A percentile compares a stretch with the other conserved stretches of the same genome.
These are phyloP conservation scores for Plasmodium sp. DNA, from an alignment of 169 alveolate species.

Conservation along the genomic window DNA sequence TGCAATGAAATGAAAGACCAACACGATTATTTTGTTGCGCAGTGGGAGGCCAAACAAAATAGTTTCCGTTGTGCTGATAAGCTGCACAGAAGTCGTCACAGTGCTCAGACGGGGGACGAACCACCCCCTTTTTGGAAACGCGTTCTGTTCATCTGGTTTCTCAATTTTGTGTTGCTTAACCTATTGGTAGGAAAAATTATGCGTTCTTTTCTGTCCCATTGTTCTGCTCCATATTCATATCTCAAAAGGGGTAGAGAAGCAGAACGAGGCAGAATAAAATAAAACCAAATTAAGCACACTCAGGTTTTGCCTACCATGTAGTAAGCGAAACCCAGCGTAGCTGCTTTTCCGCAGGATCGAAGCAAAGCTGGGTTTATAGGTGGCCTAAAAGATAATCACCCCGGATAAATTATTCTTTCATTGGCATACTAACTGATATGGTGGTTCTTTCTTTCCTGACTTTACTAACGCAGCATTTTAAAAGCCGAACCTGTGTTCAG, in stretches of 20 bases:
- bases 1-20: neutral
- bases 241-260: neutral
- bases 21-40: neutral
- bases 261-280: neutral
- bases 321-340: neutral
- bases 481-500: neutral
- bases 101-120: neutral
- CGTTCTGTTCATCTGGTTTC: neutral
- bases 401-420: neutral
- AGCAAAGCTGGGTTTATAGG: neutral
- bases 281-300: neutral
- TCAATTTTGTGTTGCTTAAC: neutral
- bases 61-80: neutral
- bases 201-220: neutral
- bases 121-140: neutral
- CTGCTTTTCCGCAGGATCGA: neutral
- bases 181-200: neutral
- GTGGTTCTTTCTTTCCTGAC: neutral
- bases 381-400: neutral
- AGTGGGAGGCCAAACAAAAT: neutral
- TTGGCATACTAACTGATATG: neutral
- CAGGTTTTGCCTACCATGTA: neutral
- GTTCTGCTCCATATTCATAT: neutral
- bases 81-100: neutral
- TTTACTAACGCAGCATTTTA: neutral